Evolutionary conservation across 331 rosid genomes (phyloP), one percentile per base, ranked within the genome.

Genomic region (Dryas integrifolia): DNA sequence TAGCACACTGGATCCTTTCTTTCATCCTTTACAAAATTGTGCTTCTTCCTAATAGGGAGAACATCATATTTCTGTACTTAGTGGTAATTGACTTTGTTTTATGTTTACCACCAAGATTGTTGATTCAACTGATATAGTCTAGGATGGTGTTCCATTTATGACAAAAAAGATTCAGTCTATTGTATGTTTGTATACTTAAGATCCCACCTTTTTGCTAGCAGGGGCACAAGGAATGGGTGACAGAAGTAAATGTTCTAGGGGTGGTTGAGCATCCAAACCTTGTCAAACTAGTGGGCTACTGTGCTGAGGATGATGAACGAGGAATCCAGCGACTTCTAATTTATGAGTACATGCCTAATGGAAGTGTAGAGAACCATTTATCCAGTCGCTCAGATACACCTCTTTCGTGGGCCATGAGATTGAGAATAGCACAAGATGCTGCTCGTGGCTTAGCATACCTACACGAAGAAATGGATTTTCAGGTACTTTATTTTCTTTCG

Each of bases 221-320:
- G 99, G 99, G 99, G 55, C 97, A 95, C 76, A 89, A 83, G 79
- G 97, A 95, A 85, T 95, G 99, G 99, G 96, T 95, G 82, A 95
- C 99, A 52, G 99, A 95, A 85, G 99, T 95, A 74, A 95, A 95
- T 84, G 92, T 95, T 76, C 83, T 95, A 62, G 97, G 99, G 67
- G 80, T 95, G 65, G 96, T 89, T 64, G 97, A 95, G 86, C 99
- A 95, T 83, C 97, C 92, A 8, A 95, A 95, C 84, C 97, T 95
- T 72, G 99, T 95, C 80, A 95, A 95, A 79, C 83, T 95, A 74
- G 89, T 95, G 64, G 99, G 99, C 13, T 90, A 92, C 76, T 95
- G 97, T 44, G 99, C 99, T 3, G 99, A 95, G 51, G 96, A 95
- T 65, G 99, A 92, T 52, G 99, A 95, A 84, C 85, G 99, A 82